Base-by-base conservation (phyloP, 495 filamentous ascomycete genomes). In the Penicilliopsis zonata region DNA sequence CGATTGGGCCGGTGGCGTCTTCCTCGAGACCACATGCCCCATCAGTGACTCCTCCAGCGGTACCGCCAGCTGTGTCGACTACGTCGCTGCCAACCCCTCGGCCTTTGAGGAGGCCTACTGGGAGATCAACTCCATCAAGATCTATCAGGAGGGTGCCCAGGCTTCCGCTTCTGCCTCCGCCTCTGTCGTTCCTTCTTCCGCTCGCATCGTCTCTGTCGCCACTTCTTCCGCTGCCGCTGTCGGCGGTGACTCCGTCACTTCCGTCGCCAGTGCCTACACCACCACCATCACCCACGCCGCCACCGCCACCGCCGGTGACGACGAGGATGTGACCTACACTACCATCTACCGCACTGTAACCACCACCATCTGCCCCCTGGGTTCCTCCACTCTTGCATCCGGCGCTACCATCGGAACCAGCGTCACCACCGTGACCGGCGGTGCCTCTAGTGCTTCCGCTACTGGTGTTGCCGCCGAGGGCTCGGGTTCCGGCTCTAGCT, bases 1-100 rank as follows among this genome's bases (percentile, higher is more conserved):
- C 22, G 76, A 84, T 39, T 94, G 83, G 82, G 86, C 86, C 12
- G 87, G 83, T 20, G 61, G 69, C 28, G 70, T 73, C 0, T 67
- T 47, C 22, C 51, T 48, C 9, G 27, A 46, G 12, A 60, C 56
- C 9, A 49, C 50, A 3, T 66, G 62, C 42, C 56, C 60, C 0
- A 34, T 57, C 38, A 53, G 55, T 28, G 44, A 53, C 35, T 33
- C 46, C 1, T 50, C 31, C 34, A 55, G 53, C 34, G 43, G 57
- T n/a, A 56, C 54, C 3, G 18, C 52, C 6, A 73, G 65, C 21
- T 86, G 82, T 45, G 47, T 68, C 33, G 67, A 65, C 9, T 83
- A 69, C 42, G 82, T 87, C n/a, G 65, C 59, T n/a, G 42, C 58
- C 28, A 72, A 81, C 45, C 78, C 80, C 0, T 26, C 41, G 5